Conservation (phyloP, 2,329 filamentous ascomycete species). For the Hysterium pulicare region DNA sequence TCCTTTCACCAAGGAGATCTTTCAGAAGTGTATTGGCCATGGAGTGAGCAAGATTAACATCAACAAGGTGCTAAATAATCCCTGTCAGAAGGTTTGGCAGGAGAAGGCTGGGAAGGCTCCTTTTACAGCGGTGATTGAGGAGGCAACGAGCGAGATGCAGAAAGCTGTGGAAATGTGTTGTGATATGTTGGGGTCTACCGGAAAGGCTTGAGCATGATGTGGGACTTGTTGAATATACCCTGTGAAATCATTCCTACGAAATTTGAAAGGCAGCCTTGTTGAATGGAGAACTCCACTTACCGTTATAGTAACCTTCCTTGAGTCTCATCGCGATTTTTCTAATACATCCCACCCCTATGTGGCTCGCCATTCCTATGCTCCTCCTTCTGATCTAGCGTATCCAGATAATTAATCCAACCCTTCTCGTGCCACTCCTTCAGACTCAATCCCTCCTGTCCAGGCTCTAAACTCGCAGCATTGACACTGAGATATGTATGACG, state of each 20-base stretch:
- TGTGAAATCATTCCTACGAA: no score
- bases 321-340: no score
- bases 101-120: conserved; percentile 48
- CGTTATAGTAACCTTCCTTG: no score
- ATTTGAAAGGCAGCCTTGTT: no score
- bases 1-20: conserved; percentile 52
- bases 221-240: no score
- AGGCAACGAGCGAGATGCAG: conserved; percentile 51
- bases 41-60: conserved; percentile 56
- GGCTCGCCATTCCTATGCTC: neutral
- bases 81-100: conserved; percentile 44
- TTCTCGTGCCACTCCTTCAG: conserved; percentile 3
- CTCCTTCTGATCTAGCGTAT: neutral
- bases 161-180: conserved; percentile 52
- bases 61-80: conserved; percentile 53
- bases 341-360: conserved; percentile 1
- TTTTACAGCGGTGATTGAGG: conserved; percentile 51
- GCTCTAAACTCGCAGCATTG: conserved; percentile 1
- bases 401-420: conserved; percentile 3
- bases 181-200: conserved; percentile 41
- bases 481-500: neutral
- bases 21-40: conserved; percentile 49
- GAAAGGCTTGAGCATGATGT: conserved; percentile 27
- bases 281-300: no score
- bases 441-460: conserved; percentile 2